A percentile compares a stretch with the other conserved stretches of the same genome.
phyloP scores from a whole-genome alignment of 1,284 basidiomycete genomes.

The Cystobasidiaceae sp. region DNA sequence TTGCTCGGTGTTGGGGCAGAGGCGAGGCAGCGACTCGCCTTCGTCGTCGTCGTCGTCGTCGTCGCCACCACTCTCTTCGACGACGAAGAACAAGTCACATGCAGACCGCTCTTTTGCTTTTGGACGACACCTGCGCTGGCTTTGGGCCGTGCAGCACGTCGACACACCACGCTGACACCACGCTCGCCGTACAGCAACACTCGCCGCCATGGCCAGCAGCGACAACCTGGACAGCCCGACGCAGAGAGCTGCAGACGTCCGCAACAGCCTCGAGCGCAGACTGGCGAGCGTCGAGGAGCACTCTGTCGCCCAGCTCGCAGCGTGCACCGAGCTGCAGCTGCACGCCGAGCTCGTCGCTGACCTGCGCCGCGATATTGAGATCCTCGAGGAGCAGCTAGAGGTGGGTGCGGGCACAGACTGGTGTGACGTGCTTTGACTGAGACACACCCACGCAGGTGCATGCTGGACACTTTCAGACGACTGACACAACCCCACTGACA shows the following conservation, averaged over 20 bases:
- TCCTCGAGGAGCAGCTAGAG: conserved; percentile 61
- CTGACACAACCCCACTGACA: not conserved
- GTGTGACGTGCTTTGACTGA: no score
- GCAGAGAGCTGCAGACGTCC: not conserved
- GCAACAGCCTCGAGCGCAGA: conserved; percentile 54
- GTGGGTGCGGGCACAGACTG: no score
- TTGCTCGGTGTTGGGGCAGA: no score
- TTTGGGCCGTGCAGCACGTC: no score
- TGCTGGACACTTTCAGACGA: not conserved
- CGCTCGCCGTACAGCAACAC: no score
- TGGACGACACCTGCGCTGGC: no score
- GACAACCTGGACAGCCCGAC: not conserved
- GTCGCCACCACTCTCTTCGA: no score
- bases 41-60: no score
- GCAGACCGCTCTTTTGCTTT: no score
- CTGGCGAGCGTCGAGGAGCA: conserved; percentile 61
- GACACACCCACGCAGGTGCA: not conserved
- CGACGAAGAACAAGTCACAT: no score
- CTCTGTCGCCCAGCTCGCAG: conserved; percentile 66
- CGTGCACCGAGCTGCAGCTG: conserved; percentile 60
- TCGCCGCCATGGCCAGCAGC: not conserved
- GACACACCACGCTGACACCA: no score
- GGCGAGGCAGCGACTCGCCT: no score
- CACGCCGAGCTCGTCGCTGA: conserved; percentile 70
- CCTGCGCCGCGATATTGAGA: conserved; percentile 66